These are phyloP conservation scores for Coniferiporia weirii DNA, from an alignment of 1,284 basidiomycete genomes.

Conservation along the genomic window DNA sequence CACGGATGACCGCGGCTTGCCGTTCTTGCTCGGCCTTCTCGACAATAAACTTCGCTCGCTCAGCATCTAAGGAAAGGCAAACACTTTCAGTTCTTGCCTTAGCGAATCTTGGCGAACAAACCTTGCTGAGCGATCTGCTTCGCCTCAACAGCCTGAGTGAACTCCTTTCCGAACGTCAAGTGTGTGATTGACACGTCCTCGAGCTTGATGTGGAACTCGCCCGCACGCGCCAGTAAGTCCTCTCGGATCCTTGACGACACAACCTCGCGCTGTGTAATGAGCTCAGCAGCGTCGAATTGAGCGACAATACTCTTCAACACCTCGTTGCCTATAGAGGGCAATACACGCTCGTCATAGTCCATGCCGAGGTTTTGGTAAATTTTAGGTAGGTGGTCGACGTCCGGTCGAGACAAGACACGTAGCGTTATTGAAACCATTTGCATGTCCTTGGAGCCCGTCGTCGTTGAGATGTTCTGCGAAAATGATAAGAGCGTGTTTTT, in stretches of 20 bases:
- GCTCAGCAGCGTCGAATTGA: conserved; percentile 97
- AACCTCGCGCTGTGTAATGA: conserved; percentile 86
- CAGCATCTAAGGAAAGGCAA: conserved; percentile 68
- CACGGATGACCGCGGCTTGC: conserved; percentile 95
- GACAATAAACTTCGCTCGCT: conserved; percentile 98
- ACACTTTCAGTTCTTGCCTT: conserved; percentile 1
- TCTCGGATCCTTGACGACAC: conserved; percentile 92
- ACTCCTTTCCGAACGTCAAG: conserved; percentile 73
- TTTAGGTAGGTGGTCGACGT: conserved; percentile 81
- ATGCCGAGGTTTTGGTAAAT: conserved; percentile 94
- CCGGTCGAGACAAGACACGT: conserved; percentile 92
- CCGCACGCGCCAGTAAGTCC: conserved; percentile 89
- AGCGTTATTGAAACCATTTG: conserved; percentile 98
- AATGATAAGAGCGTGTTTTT: conserved; percentile 4
- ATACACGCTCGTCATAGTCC: conserved; percentile 96
- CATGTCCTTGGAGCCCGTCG: conserved; percentile 93
- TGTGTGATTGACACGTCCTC: conserved; percentile 98
- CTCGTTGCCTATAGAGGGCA: conserved; percentile 95
- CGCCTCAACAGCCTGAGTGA: conserved; percentile 89
- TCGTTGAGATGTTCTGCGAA: conserved; percentile 89
- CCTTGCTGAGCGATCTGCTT: conserved; percentile 97
- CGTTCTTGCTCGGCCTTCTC: conserved; percentile 99
- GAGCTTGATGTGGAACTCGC: conserved; percentile 93
- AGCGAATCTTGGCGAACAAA: conserved; percentile 28
- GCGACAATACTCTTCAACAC: conserved; percentile 97